Conservation (phyloP, 352 stramenopile species). For the Phytophthora hibernalis region DNA sequence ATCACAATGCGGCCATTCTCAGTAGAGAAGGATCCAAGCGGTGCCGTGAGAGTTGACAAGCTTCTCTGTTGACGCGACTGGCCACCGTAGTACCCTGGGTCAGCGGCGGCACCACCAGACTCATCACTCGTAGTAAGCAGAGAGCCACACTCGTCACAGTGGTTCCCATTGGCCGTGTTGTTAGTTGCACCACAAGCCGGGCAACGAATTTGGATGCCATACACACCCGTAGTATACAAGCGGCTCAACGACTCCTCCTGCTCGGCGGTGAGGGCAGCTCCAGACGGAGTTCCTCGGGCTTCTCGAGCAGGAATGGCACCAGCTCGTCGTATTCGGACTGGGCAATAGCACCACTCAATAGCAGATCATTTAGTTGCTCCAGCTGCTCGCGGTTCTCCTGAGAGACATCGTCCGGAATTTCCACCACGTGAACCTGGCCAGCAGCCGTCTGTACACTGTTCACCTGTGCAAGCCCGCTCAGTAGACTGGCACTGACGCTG, state of each 20-base stretch:
- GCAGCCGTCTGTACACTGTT: constrained; percentile 73
- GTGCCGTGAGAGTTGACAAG: constrained; percentile 70
- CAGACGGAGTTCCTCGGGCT: constrained; percentile 61
- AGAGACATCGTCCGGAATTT: constrained; percentile 84
- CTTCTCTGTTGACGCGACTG: constrained; percentile 64
- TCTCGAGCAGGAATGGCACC: constrained; percentile 87
- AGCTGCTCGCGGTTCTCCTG: constrained; percentile 90
- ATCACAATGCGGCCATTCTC: constrained; percentile 83
- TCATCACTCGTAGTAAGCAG: constrained; percentile 84
- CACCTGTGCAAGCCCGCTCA: constrained; percentile 82
- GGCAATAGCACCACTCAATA: constrained; percentile 83
- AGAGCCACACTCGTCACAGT: constrained; percentile 87
- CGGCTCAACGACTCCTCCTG: constrained; percentile 86
- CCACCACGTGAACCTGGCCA: constrained; percentile 81
- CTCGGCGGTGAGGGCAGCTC: constrained; percentile 75
- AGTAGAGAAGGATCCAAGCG: constrained; percentile 79
- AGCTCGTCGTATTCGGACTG: constrained; percentile 89
- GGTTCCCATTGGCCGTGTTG: constrained; percentile 90
- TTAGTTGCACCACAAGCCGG: constrained; percentile 85
- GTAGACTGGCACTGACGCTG: constrained; percentile 76
- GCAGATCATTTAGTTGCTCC: constrained; percentile 85
- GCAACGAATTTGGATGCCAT: constrained; percentile 89
- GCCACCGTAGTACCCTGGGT: constrained; percentile 61
- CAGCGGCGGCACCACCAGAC: constrained; percentile 48
- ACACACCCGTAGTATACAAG: constrained; percentile 78